A percentile compares a stretch with the other conserved stretches of the same genome.
Evolutionary conservation across 768 basidiomycete species (phyloP).

Genomic region (Boletus bicolor): DNA sequence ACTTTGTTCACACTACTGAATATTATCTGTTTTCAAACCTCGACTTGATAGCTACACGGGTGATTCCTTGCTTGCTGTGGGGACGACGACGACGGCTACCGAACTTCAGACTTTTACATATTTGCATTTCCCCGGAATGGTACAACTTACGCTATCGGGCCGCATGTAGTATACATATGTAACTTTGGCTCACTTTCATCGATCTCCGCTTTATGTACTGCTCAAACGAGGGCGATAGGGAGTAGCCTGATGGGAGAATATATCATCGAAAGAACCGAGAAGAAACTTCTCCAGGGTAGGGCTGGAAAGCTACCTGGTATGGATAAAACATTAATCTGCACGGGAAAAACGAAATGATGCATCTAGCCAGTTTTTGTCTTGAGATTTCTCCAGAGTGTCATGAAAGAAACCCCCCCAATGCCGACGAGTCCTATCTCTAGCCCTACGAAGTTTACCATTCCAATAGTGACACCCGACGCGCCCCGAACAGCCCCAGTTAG

Average conservation of each 20-base stretch:
- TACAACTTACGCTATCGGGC: neutral
- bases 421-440: slow-evolving; percentile 60
- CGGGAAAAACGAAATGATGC: neutral
- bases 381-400: slow-evolving; percentile 47
- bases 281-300: too few species aligned
- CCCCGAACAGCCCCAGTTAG: slow-evolving; percentile 67
- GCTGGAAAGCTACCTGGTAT: neutral
- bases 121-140: neutral
- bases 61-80: neutral
- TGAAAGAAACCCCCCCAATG: slow-evolving; percentile 52
- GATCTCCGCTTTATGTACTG: too few species aligned
- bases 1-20: too few species aligned
- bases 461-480: slow-evolving; percentile 51
- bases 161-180: neutral
- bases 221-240: too few species aligned
- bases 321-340: neutral
- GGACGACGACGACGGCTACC: neutral
- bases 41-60: neutral
- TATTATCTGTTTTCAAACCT: neutral
- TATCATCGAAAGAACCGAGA: neutral
- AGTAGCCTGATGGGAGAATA: too few species aligned
- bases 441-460: slow-evolving; percentile 59
- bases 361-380: neutral
- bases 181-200: neutral
- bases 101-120: neutral